Evolutionary conservation across 2,329 filamentous ascomycete species (phyloP).

Genomic region (Cladophialophora bantiana): DNA sequence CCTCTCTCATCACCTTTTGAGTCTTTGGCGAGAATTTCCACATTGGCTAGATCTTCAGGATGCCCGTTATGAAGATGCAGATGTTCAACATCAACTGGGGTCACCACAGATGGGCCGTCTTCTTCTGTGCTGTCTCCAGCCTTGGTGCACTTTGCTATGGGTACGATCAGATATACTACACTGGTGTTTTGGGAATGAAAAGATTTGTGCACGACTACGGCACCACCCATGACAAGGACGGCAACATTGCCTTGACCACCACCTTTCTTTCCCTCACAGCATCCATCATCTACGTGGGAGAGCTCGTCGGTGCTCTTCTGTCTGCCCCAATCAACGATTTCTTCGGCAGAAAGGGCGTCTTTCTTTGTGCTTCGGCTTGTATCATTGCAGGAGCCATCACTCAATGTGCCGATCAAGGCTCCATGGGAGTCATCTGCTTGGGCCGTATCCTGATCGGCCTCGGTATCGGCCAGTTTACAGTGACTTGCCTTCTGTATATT

Average conservation of each 20-base stretch:
- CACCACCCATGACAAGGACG: constrained; percentile 33
- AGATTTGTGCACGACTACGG: constrained; percentile 42
- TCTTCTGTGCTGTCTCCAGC: constrained; percentile 42
- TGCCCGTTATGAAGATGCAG: constrained; percentile 11
- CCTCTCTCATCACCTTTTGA: not conserved
- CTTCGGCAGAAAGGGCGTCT: constrained; percentile 47
- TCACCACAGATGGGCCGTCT: constrained; percentile 40
- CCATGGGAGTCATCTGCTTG: constrained; percentile 41
- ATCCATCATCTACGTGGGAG: constrained; percentile 52
- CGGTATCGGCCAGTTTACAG: constrained; percentile 46
- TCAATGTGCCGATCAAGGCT: constrained; percentile 38
- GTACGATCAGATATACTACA: constrained; percentile 46
- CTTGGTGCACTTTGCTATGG: constrained; percentile 44
- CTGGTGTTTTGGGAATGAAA: constrained; percentile 43
- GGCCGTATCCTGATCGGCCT: constrained; percentile 43
- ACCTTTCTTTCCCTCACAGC: constrained; percentile 46
- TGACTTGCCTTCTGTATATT: constrained; percentile 45
- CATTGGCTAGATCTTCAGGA: not conserved
- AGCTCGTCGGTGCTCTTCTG: constrained; percentile 47
- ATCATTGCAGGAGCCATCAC: constrained; percentile 45
- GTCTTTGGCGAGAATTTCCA: not conserved
- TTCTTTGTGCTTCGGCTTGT: constrained; percentile 46
- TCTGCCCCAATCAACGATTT: constrained; percentile 50
- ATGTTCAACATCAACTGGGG: constrained; percentile 24
- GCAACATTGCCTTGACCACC: constrained; percentile 38